Evolutionary conservation across 345 rosid genomes (phyloP), one percentile per base, ranked within the genome.

Genomic region (Bretschneidera sinensis): DNA sequence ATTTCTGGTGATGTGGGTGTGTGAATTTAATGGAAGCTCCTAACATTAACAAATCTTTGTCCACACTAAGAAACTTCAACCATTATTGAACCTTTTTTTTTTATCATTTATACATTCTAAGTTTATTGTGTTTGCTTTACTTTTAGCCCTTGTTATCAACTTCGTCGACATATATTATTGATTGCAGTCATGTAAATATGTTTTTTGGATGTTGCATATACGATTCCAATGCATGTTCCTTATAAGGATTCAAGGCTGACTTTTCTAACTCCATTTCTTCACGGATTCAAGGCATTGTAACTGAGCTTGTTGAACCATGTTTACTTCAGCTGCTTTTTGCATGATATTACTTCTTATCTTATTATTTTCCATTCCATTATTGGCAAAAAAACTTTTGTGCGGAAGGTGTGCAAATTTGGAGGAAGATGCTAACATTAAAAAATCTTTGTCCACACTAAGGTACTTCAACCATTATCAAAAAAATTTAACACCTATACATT

Each of bases 1-100:
- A 85, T 96, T 67, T 92, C 99, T 56, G 99, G 99, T 59, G 97
- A 96, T 66, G 99, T 90, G 67, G 99, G 99, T 54, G 97, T 90
- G 53, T 96, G 99, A n/a, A n/a, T n/a, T 55, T 67, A 50, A 92
- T 87, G 69, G 99, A 92, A 87, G 99, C 99, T 58, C 96, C 97
- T 65, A 92, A 68, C 63, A 92, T 92, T 73, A 92, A 92, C 76
- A 92, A 90, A 79, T 90, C 99, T 54, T 63, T 92, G 62, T 92
- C 99, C 56, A 89, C 99, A 34, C 81, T 92, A 53, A 97, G 99
- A 97, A 90, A 87, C 62, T 50, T 6, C 5, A 45, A 33, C 10
- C 34, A 18, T 60, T 28, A 8, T 3, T 28, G 33, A 28, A 28
- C n/a, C n/a, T n/a, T n/a, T n/a, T 8, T 28, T 8, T 28, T 3